Evolutionary conservation across 1,139 yeast genomes (phyloP), one percentile per base, ranked within the genome.

Genomic region (Pichia sp.): DNA sequence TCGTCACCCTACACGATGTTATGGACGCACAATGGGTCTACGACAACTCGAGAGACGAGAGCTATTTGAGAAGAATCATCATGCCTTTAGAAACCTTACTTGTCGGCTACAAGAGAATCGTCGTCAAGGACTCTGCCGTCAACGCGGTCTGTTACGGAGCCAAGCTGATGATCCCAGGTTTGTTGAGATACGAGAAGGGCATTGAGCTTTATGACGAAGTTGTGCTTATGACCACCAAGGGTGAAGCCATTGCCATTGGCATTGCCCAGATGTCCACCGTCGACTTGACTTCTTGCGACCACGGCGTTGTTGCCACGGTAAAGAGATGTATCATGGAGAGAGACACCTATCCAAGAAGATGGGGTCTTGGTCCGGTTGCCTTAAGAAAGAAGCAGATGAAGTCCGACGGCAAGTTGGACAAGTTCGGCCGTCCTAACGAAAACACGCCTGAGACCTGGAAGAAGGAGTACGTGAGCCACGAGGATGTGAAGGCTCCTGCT

Each of bases 261-360:
- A 85, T 91, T 74, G 97, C 99, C 59, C 98, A 93, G 76, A 93
- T 93, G 99, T 87, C 98, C 59, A 90, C 98, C 58, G 98, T 91
- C 60, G 99, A 93, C 72, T 81, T 93, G 67, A 93, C 97, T 61
- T 78, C 95, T 45, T 92, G 98, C 75, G 99, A 93, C 74, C 99
- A 93, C 73, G 99, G 99, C 67, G 92, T 92, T 62, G 99, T 93
- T 68, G 97, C 99, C 63, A 91, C 90, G 78, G 96, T 93, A 70
- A 93, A 93, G 83, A 89, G 99, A 79, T 92, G 98, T 79, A 93
- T 93, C 67, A 93, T 93, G 99, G 99, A 93, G 78, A 87, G 99
- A 78, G 99, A 93, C 73, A 84, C 96, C 55, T 93, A 93, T 75
- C 99, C 99, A 76, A 88, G 99, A 82, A 87, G 98, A 82, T 93